Conservation (phyloP, 2,329 filamentous ascomycete species). For the Beauveria varroae region DNA sequence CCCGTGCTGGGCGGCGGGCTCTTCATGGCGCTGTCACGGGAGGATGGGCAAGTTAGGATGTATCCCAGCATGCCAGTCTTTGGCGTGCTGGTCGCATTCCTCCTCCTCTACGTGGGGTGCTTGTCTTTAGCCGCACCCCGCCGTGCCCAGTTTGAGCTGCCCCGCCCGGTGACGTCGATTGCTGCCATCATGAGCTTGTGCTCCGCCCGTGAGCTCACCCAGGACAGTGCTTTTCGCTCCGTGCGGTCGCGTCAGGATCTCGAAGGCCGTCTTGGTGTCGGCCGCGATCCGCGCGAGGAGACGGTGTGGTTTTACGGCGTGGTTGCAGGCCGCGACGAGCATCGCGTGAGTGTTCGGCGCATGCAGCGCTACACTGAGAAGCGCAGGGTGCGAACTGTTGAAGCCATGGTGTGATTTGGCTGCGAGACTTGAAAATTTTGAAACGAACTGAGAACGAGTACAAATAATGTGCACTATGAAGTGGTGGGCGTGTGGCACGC, state of each 20-base stretch:
- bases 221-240: constrained; percentile 65
- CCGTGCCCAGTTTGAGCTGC: constrained; percentile 56
- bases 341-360: constrained; percentile 36
- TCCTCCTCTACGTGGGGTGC: constrained; percentile 60
- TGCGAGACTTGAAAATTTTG: background rate
- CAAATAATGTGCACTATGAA: background rate
- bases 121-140: constrained; percentile 55
- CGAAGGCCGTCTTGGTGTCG: constrained; percentile 57
- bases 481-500: no score
- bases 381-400: constrained; percentile 13
- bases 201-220: constrained; percentile 61
- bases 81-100: constrained; percentile 63
- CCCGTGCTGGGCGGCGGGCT: constrained; percentile 62
- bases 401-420: constrained; percentile 22
- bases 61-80: constrained; percentile 67
- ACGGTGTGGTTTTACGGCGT: constrained; percentile 46
- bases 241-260: constrained; percentile 62
- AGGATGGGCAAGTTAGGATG: constrained; percentile 49
- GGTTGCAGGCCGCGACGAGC: constrained; percentile 31
- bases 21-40: constrained; percentile 64
- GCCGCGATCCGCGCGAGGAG: constrained; percentile 36
- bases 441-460: background rate
- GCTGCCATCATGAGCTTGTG: constrained; percentile 74
- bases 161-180: constrained; percentile 64
- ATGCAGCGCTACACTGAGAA: constrained; percentile 40